phyloP scores from a whole-genome alignment of 805 yeast species.

The Yamadazyma olivae region DNA sequence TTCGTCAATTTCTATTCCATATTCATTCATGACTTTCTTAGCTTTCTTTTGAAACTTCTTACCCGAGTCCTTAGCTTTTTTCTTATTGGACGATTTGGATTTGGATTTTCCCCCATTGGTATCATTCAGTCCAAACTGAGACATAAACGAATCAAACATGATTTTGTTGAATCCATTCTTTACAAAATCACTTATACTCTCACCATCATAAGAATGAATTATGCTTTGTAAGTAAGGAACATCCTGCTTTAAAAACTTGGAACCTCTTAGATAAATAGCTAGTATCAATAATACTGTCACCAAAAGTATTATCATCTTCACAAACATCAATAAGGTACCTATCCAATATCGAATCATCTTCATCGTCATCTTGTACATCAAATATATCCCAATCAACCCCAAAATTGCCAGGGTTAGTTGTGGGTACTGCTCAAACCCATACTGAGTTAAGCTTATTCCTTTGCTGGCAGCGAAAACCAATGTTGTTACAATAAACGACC shows the following conservation, averaged over 20 bases:
- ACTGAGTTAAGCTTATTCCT: conserved; percentile 10
- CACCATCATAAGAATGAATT: conserved; percentile 6
- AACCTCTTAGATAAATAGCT: conserved; percentile 23
- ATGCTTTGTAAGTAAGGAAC: conserved; percentile 10
- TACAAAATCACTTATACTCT: conserved; percentile 5
- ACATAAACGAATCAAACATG: conserved; percentile 3
- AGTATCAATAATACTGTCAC: conserved; percentile 14
- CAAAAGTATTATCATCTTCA: conserved; percentile 17
- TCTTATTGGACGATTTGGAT: conserved; percentile 1
- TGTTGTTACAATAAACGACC: conserved; percentile 10
- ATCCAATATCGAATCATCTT: conserved; percentile 21
- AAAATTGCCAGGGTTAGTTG: conserved; percentile 14
- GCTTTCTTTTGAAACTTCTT: conserved; percentile 10
- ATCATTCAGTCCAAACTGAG: neutral
- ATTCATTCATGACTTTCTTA: conserved; percentile 11
- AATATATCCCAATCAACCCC: conserved; percentile 14
- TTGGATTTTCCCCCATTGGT: neutral
- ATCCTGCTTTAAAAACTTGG: conserved; percentile 17
- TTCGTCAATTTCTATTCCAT: conserved; percentile 16
- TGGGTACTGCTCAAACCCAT: conserved; percentile 17
- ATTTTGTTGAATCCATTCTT: conserved; percentile 4
- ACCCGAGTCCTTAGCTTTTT: conserved; percentile 4
- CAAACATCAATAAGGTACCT: conserved; percentile 13
- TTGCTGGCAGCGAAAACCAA: conserved; percentile 13
- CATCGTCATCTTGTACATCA: conserved; percentile 15